Evolutionary conservation across 805 yeast species (phyloP), one percentile per base, ranked within the genome.

Genomic region (Debaryomyces hansenii): DNA sequence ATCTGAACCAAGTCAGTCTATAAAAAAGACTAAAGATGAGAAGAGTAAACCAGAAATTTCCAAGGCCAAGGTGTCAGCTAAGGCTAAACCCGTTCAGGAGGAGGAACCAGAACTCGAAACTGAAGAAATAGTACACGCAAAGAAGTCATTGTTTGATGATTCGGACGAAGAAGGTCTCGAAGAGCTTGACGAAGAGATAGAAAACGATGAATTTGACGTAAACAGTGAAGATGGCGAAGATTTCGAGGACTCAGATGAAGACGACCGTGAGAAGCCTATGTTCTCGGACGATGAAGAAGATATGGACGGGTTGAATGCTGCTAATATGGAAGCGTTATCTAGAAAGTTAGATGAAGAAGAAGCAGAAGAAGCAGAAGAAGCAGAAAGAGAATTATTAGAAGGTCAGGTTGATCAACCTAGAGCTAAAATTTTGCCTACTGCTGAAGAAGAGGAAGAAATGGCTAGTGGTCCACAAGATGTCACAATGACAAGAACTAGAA

Each of bases 401-500:
- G 79, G 79, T 4, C 79, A 79, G 46, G 69, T 71, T 34, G 63
- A 65, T 38, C 88, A 86, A 62, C 92, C 94, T 52, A 75, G 88
- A 64, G 94, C 95, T 20, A 74, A 80, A 56, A 77, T 90, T 27
- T 75, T 90, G 50, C 96, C 96, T 33, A 72, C 85, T 2, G 85
- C 77, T 52, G 89, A 84, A 60, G 87, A 84, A 57, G 77, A 72
- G 46, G 79, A 76, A 44, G 72, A 73, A 27, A 67, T 71, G 46
- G 77, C 75, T 12, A 59, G 63, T 10, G 77, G 75, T 27, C 85
- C 90, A 39, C 83, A 83, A 55, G 96, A 90, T 63, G 77, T 91
- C 41, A 87, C 90, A 6, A 75, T 87, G 57, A 79, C 88, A 6
- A 83, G 98, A 69, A 89, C 97, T 15, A 83, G 99, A 71, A 92